These are phyloP conservation scores for Pichia sp. DNA, from an alignment of 1,139 yeast genomes.

Conservation along the genomic window DNA sequence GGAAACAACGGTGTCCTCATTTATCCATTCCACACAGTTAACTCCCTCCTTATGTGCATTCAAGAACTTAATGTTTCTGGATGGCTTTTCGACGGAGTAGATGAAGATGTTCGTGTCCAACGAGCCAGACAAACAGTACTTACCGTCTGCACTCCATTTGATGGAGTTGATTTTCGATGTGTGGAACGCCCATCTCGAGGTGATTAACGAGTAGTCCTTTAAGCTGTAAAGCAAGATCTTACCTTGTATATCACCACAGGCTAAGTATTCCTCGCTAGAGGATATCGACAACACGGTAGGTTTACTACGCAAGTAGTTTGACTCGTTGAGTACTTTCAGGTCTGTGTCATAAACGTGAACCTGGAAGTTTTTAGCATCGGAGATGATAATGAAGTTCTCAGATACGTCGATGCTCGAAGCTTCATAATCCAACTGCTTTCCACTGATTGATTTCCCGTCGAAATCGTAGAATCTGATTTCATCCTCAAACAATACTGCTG, in stretches of 20 bases:
- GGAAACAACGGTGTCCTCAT: constrained; percentile 45
- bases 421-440: constrained; percentile 34
- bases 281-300: constrained; percentile 39
- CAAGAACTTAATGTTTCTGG: constrained; percentile 64
- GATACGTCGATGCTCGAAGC: constrained; percentile 43
- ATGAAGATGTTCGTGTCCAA: constrained; percentile 77
- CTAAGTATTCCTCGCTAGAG: constrained; percentile 62
- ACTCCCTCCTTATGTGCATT: constrained; percentile 92
- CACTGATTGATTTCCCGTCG: constrained; percentile 25
- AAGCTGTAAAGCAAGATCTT: constrained; percentile 69
- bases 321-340: constrained; percentile 23
- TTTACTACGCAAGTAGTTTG: constrained; percentile 47
- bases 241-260: constrained; percentile 85
- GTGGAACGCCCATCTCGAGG: constrained; percentile 96
- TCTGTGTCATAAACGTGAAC: constrained; percentile 25
- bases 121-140: constrained; percentile 71
- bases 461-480: constrained; percentile 37
- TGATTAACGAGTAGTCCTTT: constrained; percentile 53
- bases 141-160: constrained; percentile 72
- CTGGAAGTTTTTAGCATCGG: constrained; percentile 36
- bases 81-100: constrained; percentile 75
- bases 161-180: constrained; percentile 75
- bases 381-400: constrained; percentile 46
- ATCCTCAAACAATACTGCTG: constrained; percentile 48
- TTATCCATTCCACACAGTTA: constrained; percentile 65